phyloP scores from a whole-genome alignment of 495 filamentous ascomycete species.

The Staphylotrichum longicolle region DNA sequence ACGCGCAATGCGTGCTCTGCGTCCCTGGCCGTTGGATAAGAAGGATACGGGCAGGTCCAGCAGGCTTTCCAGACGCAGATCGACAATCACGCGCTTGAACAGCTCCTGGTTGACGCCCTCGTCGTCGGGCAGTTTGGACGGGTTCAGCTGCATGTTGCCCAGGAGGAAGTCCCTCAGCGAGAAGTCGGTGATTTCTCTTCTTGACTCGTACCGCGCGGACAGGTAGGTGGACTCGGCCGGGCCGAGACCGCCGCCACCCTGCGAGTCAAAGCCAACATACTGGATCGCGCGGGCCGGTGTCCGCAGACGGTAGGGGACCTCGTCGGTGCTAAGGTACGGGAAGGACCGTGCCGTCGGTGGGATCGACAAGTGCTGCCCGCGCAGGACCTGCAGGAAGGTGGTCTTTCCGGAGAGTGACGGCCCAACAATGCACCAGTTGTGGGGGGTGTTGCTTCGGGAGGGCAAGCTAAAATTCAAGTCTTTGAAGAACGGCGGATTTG shows the following conservation, averaged over 20 bases:
- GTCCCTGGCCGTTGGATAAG: constrained; percentile 88
- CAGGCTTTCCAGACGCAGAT: constrained; percentile 63
- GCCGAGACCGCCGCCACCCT: constrained; percentile 38
- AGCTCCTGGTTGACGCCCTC: constrained; percentile 41
- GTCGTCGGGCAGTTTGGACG: constrained; percentile 45
- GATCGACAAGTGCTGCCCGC: constrained; percentile 67
- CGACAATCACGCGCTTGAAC: constrained; percentile 59
- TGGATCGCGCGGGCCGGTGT: constrained; percentile 64
- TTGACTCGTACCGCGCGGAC: constrained; percentile 88
- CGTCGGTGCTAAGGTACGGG: constrained; percentile 67
- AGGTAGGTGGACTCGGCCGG: constrained; percentile 68
- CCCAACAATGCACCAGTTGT: constrained; percentile 75
- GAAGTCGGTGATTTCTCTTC: constrained; percentile 82
- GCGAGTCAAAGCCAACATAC: constrained; percentile 77
- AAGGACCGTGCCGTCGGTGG: constrained; percentile 71
- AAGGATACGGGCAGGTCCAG: constrained; percentile 78
- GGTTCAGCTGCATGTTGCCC: constrained; percentile 74
- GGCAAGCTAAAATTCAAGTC: constrained; percentile 65
- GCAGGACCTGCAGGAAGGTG: constrained; percentile 70
- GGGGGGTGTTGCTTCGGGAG: constrained; percentile 42
- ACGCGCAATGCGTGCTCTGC: constrained; percentile 82
- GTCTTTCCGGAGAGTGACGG: constrained; percentile 70
- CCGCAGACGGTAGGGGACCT: constrained; percentile 55
- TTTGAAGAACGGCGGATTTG: constrained; percentile 65
- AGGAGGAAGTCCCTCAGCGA: constrained; percentile 74